These are phyloP conservation scores for Phyllosticta ampelicida DNA, from an alignment of 2,329 filamentous ascomycete genomes.

Conservation along the genomic window DNA sequence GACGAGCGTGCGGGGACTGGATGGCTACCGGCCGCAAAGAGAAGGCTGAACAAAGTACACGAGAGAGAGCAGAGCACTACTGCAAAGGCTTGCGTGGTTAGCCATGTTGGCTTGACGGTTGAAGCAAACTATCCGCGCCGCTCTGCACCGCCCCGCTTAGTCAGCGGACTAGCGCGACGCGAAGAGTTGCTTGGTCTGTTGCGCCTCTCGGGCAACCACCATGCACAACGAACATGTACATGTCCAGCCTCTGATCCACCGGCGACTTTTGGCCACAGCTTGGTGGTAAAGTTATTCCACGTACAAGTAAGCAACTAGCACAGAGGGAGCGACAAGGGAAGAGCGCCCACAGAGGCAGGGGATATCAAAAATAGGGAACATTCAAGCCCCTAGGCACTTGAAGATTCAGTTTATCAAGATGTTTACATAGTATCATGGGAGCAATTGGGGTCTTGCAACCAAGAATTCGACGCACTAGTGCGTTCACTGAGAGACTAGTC, in stretches of 20 bases:
- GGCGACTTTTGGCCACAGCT: background rate
- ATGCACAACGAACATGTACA: background rate
- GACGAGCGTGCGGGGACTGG: background rate
- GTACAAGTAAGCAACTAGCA: too few relatives aligned
- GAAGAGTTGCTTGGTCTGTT: background rate
- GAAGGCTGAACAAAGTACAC: background rate
- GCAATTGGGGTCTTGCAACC: too few relatives aligned
- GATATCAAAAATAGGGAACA: too few relatives aligned
- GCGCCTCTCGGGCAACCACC: background rate
- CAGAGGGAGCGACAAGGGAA: too few relatives aligned
- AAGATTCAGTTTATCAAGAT: too few relatives aligned
- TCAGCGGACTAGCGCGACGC: background rate
- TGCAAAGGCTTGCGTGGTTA: background rate
- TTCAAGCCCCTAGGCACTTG: too few relatives aligned
- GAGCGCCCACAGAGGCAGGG: too few relatives aligned
- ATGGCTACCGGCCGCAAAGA: background rate
- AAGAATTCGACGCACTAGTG: too few relatives aligned
- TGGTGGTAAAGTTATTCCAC: too few relatives aligned
- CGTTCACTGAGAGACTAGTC: background rate
- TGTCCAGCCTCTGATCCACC: background rate
- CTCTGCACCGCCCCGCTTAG: background rate
- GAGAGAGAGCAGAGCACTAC: background rate
- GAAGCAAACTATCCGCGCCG: background rate
- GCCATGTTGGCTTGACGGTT: background rate
- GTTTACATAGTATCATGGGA: too few relatives aligned